These are phyloP conservation scores for Lachnellula willkommii DNA, from an alignment of 2,329 filamentous ascomycete species.

Conservation along the genomic window DNA sequence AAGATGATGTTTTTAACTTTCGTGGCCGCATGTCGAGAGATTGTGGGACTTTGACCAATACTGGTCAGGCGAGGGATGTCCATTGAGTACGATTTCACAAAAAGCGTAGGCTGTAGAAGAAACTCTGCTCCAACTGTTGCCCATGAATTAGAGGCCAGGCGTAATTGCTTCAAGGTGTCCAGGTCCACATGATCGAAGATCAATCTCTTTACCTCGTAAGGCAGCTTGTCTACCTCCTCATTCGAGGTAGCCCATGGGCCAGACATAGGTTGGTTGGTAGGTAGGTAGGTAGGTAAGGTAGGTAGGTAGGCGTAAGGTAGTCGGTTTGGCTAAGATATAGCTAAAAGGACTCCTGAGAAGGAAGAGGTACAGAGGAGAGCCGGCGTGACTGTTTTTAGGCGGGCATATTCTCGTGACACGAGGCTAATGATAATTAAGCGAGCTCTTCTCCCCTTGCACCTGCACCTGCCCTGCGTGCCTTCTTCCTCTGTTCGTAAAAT, in stretches of 20 bases:
- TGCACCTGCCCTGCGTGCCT: background rate
- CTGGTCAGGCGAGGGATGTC: slow-evolving; percentile 28
- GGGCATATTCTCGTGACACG: background rate
- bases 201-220: background rate
- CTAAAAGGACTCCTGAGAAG: background rate
- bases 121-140: slow-evolving; percentile 11
- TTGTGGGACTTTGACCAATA: slow-evolving; percentile 3
- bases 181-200: background rate
- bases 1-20: slow-evolving; percentile 10
- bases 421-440: background rate
- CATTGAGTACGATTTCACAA: slow-evolving; percentile 43
- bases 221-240: background rate
- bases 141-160: slow-evolving; percentile 1
- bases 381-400: background rate
- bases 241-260: background rate
- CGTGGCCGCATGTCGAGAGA: slow-evolving; percentile 11
- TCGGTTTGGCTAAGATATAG: background rate
- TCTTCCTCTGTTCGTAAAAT: background rate
- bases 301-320: background rate
- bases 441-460: background rate
- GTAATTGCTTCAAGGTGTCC: background rate
- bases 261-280: background rate
- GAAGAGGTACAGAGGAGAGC: background rate
- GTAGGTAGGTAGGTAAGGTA: background rate
- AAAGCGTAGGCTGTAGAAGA: slow-evolving; percentile 39